Evolutionary conservation across 306 rosid genomes (phyloP), one percentile per base, ranked within the genome.

Genomic region (Cajanus cajan): DNA sequence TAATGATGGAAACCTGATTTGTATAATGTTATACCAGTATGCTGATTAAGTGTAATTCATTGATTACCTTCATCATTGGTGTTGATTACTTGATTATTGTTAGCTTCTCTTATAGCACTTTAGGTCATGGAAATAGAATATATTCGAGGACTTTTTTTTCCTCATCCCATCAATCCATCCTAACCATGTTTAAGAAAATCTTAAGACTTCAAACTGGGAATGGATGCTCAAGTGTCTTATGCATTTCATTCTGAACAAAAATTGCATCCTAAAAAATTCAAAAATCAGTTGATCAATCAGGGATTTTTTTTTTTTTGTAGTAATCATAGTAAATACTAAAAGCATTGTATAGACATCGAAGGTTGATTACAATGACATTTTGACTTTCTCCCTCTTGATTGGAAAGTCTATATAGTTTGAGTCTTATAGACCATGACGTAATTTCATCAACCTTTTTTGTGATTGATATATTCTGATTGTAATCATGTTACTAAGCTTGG

Each of bases 201-300:
- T 45, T 78, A 24, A 78, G 52, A 40, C 66, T 78, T 43, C 57
- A 70, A 73, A 77, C 45, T 81, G 71, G 99, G 99, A 78, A 95
- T 93, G 98, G 99, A 95, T 84, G 99, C 99, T 79, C 98, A 95
- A 86, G 91, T 95, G 70, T 95, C 99, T 9, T 95, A 95, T 82
- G 98, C 97, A 47, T 95, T 95, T 89, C 99, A 95, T 85, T 88
- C 97, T 28, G 98, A 95, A 85, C 80, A 98, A 54, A 95, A 95
- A 83, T 41, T 78, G 94, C 91, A 95, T 87, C 99, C 99, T 6
- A 98, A 95, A 80, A 95, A 91, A 67, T 95, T 93, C 78, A 95
- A 93, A 77, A 91, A 91, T 67, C 99, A 93, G 84, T 71, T 91
- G 71, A 86, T 88, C 68, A 95, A 95, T 85, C 98, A 93, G 97